Base-by-base conservation (phyloP, 257 asterid species). In the Solanum tarijense region DNA sequence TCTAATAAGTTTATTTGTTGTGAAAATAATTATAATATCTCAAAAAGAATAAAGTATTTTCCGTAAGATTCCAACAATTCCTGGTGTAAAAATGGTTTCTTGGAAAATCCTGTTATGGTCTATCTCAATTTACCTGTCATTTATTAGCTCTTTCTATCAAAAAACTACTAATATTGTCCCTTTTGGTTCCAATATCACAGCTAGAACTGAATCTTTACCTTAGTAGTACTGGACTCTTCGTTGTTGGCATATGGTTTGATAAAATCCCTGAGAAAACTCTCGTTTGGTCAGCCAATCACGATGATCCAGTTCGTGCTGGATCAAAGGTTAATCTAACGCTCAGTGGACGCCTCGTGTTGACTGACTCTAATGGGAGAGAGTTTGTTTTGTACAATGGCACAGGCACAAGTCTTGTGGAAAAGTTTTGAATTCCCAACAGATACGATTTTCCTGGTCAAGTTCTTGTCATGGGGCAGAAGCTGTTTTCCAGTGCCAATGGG, bases 171-270 rank as follows among this genome's bases (percentile, higher is more conserved):
- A 48, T 82, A 82, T 27, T 25, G 38, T 29, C 18, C 18, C 39
- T 58, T 6, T 82, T 82, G 86, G 86, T 82, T 82, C 86, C 68
- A 27, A 55, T 58, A 52, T 82, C 86, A 48, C 66, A 16, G 41
- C 31, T 82, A 29, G 86, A 34, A 82, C 48, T 20, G 43, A 72
- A 31, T 58, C 88, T 38, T 21, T 60, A 1, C 9, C 88, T 87
- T 5, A 25, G 71, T 18, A 31, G 13, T 1, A 85, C 89, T 0
- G 91, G 89, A 48, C 87, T 88, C 83, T 90, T 87, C 92, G 62
- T 92, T 83, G 89, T 91, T n/a, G 91, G 91, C 34, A 88, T 92
- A 84, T 87, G 91, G 93, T 90, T 89, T 87, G 75, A 92, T 23
- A 82, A 81, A 52, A 83, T 90, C 36, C 89, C 90, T 0, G 86